Conservation (phyloP, 805 yeast genomes). For the Tetrapisispora taiwanensis region DNA sequence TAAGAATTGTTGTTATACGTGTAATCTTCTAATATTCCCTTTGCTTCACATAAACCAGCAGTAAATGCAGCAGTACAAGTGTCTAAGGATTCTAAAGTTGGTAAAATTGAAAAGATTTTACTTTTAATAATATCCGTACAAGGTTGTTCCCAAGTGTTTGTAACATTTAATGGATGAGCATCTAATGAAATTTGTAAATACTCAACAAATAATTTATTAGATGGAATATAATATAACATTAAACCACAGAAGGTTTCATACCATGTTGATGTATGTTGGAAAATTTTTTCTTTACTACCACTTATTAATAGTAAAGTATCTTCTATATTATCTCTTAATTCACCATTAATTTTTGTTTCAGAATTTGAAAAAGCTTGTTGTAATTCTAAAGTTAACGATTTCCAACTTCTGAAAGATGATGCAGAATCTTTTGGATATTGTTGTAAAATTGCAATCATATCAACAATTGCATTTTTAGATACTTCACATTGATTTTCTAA, state of each 20-base stretch:
- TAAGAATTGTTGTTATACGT: conserved; percentile 11
- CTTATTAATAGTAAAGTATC: conserved; percentile 28
- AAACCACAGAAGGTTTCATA: conserved; percentile 53
- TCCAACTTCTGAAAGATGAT: conserved; percentile 32
- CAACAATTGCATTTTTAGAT: conserved; percentile 25
- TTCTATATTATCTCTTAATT: conserved; percentile 24
- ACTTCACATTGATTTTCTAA: conserved; percentile 17
- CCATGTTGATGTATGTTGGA: conserved; percentile 49
- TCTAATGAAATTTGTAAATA: conserved; percentile 31
- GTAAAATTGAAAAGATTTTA: conserved; percentile 46
- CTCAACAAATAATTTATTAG: conserved; percentile 33
- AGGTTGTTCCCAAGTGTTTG: conserved; percentile 43
- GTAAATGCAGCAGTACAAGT: conserved; percentile 53
- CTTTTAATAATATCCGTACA: conserved; percentile 48
- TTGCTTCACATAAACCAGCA: conserved; percentile 53
- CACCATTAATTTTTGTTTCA: conserved; percentile 17
- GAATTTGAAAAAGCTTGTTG: conserved; percentile 19
- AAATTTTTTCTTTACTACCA: conserved; percentile 37
- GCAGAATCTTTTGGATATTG: conserved; percentile 30
- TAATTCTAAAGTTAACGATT: conserved; percentile 22
- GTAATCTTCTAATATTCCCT: conserved; percentile 43
- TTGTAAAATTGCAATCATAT: conserved; percentile 26
- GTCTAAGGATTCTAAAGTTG: conserved; percentile 50
- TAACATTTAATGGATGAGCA: conserved; percentile 30
- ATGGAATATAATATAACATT: conserved; percentile 52